These are phyloP conservation scores for Sporothrix humicola DNA, from an alignment of 2,329 filamentous ascomycete species.

Conservation along the genomic window DNA sequence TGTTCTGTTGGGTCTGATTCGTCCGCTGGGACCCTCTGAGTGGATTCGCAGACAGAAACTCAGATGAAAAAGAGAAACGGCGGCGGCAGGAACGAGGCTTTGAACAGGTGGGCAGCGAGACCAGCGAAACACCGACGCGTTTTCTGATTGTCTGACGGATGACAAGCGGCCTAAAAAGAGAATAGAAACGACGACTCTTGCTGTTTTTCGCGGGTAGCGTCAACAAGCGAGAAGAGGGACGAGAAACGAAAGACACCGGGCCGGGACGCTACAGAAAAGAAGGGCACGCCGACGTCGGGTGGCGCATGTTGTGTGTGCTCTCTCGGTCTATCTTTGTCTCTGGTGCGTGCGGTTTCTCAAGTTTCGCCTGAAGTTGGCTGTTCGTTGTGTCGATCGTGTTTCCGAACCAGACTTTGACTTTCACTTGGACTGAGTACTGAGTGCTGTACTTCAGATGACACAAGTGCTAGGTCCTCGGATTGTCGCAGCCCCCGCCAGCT, in stretches of 20 bases:
- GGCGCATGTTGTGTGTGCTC: conserved; percentile 3
- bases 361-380: conserved; percentile 5
- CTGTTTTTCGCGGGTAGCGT: conserved; percentile 14
- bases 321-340: neutral
- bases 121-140: conserved; percentile 16
- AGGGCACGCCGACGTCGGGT: conserved; percentile 10
- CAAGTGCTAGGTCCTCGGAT: neutral
- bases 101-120: neutral
- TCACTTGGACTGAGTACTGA: neutral
- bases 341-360: conserved; percentile 1
- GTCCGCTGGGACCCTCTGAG: neutral
- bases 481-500: conserved; percentile 17
- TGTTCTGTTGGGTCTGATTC: conserved; percentile 20
- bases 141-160: neutral
- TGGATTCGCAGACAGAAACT: neutral
- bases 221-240: neutral
- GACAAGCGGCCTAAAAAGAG: neutral
- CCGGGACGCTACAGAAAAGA: conserved; percentile 28
- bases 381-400: conserved; percentile 29
- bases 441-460: neutral
- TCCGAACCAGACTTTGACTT: neutral
- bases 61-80: neutral
- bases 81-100: conserved; percentile 3
- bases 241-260: conserved; percentile 28
- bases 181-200: neutral